These are phyloP conservation scores for Populus hybrid DNA, from an alignment of 441 rosid genomes.

Conservation along the genomic window DNA sequence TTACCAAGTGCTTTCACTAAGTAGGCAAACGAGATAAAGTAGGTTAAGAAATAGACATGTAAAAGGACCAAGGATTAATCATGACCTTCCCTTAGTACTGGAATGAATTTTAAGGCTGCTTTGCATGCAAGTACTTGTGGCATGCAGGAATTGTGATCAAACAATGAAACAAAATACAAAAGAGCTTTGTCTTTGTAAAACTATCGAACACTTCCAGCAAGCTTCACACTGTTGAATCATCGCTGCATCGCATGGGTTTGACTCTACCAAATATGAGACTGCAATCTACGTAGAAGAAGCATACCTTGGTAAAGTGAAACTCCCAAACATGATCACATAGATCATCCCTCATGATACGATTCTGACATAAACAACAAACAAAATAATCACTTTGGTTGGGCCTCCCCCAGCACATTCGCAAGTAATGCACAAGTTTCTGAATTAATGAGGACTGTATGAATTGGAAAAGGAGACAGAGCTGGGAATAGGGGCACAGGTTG, in stretches of 20 bases:
- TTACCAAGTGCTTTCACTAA: neutral
- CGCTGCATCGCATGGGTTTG: neutral
- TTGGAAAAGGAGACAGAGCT: neutral
- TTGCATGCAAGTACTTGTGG: neutral
- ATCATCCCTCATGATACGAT: slow-evolving; percentile 50
- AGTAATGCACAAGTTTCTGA: neutral
- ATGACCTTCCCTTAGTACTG: neutral
- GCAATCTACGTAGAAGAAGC: neutral
- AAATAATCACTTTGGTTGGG: neutral
- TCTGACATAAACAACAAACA: slow-evolving; percentile 29
- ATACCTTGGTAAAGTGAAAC: slow-evolving; percentile 50
- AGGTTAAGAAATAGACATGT: neutral
- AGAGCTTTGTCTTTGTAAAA: neutral
- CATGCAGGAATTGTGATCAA: neutral
- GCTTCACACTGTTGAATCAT: neutral
- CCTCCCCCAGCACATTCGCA: neutral
- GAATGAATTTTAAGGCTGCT: neutral
- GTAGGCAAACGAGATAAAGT: neutral
- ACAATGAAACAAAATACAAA: neutral
- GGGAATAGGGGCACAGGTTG: neutral
- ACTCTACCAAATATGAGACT: neutral
- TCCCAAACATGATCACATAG: slow-evolving; percentile 65
- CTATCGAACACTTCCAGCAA: neutral
- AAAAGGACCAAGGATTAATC: neutral
- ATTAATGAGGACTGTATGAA: neutral